These are phyloP conservation scores for Echites panduratus DNA, from an alignment of 257 asterid genomes.

Conservation along the genomic window DNA sequence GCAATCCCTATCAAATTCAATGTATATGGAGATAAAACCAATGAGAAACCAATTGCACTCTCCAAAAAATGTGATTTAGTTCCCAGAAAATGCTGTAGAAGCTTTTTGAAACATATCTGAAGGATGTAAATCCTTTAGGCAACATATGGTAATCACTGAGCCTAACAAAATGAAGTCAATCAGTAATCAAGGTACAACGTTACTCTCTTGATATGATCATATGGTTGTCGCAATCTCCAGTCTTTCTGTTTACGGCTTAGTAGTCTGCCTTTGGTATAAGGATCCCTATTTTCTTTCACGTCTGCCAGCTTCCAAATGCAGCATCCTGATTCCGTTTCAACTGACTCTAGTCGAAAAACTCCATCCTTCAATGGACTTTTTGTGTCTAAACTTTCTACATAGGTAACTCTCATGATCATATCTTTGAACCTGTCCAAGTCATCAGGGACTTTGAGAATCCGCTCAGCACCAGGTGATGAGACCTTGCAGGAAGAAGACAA, in stretches of 20 bases:
- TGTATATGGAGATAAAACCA: not conserved
- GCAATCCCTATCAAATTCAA: not conserved
- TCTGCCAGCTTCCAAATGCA: conserved; percentile 87
- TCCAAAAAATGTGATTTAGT: not conserved
- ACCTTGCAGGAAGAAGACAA: conserved; percentile 41
- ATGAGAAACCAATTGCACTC: not conserved
- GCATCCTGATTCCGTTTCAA: conserved; percentile 53
- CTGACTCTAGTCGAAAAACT: conserved; percentile 52
- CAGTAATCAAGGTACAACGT: conserved; percentile 42
- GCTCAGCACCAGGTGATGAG: conserved; percentile 84
- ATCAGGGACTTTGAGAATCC: conserved; percentile 75
- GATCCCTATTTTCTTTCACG: conserved; percentile 84
- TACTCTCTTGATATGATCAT: conserved; percentile 38
- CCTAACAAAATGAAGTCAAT: not conserved
- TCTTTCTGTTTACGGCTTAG: conserved; percentile 77
- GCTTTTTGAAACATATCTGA: not conserved
- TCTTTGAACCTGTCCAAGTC: conserved; percentile 72
- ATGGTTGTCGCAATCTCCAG: conserved; percentile 50
- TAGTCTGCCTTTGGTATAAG: conserved; percentile 75
- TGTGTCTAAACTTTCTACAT: conserved; percentile 34
- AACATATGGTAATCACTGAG: not conserved
- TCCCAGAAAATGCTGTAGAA: not conserved
- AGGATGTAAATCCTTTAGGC: not conserved
- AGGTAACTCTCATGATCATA: conserved; percentile 69
- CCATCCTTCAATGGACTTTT: conserved; percentile 40